Evolutionary conservation across 1,284 basidiomycete species (phyloP).

Genomic region (Puccinia coronata): DNA sequence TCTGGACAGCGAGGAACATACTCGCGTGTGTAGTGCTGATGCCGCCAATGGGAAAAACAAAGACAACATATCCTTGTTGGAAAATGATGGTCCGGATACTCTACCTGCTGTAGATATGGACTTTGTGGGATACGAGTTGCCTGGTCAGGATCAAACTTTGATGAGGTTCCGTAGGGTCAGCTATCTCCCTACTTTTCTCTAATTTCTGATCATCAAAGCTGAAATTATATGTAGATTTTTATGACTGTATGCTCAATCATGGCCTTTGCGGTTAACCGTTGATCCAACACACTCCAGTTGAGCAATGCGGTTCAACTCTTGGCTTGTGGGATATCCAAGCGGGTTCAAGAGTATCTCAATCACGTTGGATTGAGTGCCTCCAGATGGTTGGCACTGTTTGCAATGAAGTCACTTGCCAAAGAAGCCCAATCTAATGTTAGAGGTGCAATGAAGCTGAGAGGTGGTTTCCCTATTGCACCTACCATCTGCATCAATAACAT

Average conservation of each 20-base stretch:
- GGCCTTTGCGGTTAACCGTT: not conserved
- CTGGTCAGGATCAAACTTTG: too few species aligned
- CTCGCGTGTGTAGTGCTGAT: too few species aligned
- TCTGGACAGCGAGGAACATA: too few species aligned
- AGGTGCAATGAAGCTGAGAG: not conserved
- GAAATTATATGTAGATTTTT: not conserved
- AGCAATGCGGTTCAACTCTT: not conserved
- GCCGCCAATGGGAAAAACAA: too few species aligned
- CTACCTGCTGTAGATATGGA: too few species aligned
- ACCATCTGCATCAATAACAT: not conserved
- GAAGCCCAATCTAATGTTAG: not conserved
- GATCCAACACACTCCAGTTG: not conserved
- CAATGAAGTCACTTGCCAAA: not conserved
- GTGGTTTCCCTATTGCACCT: not conserved
- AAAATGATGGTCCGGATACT: too few species aligned
- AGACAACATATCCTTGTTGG: too few species aligned
- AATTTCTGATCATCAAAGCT: too few species aligned
- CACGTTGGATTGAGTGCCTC: not conserved
- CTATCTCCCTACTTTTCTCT: too few species aligned
- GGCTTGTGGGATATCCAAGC: not conserved
- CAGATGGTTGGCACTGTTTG: not conserved
- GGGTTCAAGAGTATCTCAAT: slow-evolving; percentile 1
- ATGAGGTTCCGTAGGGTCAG: too few species aligned
- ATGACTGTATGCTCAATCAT: not conserved
- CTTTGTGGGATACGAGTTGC: too few species aligned